These are phyloP conservation scores for Eurotiales sp. DNA, from an alignment of 2,329 filamentous ascomycete genomes.

Conservation along the genomic window DNA sequence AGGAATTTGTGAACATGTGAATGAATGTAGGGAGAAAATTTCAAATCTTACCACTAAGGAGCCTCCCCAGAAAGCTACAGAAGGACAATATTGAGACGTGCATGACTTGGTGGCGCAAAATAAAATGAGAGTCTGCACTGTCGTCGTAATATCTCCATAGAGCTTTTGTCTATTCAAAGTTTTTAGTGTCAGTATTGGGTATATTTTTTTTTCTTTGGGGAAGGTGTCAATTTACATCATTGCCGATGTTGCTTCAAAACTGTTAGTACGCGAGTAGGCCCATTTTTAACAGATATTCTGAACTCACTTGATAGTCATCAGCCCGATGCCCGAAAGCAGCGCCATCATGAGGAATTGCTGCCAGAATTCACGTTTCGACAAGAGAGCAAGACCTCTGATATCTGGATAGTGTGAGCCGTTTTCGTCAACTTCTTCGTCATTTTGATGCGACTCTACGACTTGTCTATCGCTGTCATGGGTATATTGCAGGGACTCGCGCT, in stretches of 20 bases:
- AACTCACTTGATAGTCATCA: constrained; percentile 97
- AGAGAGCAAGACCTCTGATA: constrained; percentile 76
- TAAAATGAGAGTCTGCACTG: constrained; percentile 66
- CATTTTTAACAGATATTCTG: background rate
- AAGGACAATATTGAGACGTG: constrained; percentile 94
- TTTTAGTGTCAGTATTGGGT: too few species aligned
- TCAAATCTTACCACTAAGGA: constrained; percentile 62
- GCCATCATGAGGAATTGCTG: constrained; percentile 83
- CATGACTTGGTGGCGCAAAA: constrained; percentile 77
- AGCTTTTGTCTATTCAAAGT: constrained; percentile 55
- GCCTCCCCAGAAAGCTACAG: constrained; percentile 76
- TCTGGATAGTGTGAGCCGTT: constrained; percentile 78
- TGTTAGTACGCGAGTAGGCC: constrained; percentile 2
- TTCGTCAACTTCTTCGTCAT: constrained; percentile 52
- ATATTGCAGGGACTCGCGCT: constrained; percentile 46
- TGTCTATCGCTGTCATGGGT: constrained; percentile 47
- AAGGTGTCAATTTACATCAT: too few species aligned
- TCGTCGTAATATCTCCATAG: constrained; percentile 85
- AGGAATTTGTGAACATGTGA: background rate
- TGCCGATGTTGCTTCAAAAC: constrained; percentile 77
- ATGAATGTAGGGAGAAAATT: constrained; percentile 17
- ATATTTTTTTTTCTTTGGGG: too few species aligned
- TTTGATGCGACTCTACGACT: constrained; percentile 37
- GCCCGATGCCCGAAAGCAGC: constrained; percentile 83
- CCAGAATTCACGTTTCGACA: constrained; percentile 79